Conservation (phyloP, 2,329 filamentous ascomycete species). For the Sclerotinia trifoliorum region DNA sequence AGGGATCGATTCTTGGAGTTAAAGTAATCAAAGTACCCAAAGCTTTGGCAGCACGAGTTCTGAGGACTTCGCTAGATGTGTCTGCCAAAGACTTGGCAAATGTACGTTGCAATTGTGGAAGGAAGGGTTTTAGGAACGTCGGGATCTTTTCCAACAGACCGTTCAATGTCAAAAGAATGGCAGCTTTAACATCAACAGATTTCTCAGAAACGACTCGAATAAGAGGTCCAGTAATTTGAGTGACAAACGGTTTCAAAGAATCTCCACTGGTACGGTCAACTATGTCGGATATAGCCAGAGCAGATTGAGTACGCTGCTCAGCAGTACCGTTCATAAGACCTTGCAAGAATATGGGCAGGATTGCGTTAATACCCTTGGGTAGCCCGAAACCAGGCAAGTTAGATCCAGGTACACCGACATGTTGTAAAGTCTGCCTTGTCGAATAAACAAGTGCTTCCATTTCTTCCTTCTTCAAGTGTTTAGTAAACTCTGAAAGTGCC, state of each 20-base stretch:
- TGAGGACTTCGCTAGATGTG: constrained; percentile 82
- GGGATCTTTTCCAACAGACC: constrained; percentile 97
- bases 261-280: constrained; percentile 88
- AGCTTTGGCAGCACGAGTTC: constrained; percentile 87
- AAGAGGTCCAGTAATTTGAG: constrained; percentile 93
- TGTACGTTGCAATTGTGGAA: constrained; percentile 93
- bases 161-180: constrained; percentile 90
- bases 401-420: constrained; percentile 82
- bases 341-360: constrained; percentile 95
- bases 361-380: constrained; percentile 95
- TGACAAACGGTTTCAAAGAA: constrained; percentile 90
- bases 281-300: constrained; percentile 91
- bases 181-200: constrained; percentile 92
- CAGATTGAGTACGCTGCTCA: constrained; percentile 88
- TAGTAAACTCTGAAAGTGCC: constrained; percentile 83
- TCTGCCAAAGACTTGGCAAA: constrained; percentile 96
- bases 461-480: constrained; percentile 89
- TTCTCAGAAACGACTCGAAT: constrained; percentile 97
- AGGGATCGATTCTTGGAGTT: constrained; percentile 89
- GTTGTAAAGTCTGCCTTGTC: constrained; percentile 79
- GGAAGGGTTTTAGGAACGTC: constrained; percentile 89
- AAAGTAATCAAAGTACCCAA: constrained; percentile 93
- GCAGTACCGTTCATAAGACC: constrained; percentile 94
- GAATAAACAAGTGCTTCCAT: constrained; percentile 92
- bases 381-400: constrained; percentile 85